These are phyloP conservation scores for Eucalyptus tenuipes DNA, from an alignment of 345 rosid species.

Conservation along the genomic window DNA sequence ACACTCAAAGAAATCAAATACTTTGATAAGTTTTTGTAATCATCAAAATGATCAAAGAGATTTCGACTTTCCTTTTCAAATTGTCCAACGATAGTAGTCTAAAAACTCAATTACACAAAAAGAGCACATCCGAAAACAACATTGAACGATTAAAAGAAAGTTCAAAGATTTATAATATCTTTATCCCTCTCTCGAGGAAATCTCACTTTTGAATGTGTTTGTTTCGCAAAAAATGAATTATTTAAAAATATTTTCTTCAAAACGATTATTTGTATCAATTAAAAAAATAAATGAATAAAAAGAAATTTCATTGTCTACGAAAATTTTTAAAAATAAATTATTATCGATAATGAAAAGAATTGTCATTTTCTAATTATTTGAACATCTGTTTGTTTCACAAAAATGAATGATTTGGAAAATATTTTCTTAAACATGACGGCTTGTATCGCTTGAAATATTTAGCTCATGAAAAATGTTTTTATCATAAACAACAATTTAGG, in stretches of 20 bases:
- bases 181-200: not conserved
- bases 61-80: not conserved
- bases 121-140: not conserved
- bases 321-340: not conserved
- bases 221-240: fast-evolving
- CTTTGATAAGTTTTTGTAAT: not conserved
- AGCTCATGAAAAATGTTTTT: not conserved
- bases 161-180: not conserved
- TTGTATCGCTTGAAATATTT: not conserved
- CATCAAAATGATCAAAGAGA: not conserved
- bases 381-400: fast-evolving
- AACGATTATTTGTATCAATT: fast-evolving
- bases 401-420: not conserved
- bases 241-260: not conserved
- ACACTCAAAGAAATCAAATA: not conserved
- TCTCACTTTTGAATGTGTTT: not conserved
- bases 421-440: not conserved
- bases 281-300: not conserved
- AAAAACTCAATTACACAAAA: not conserved
- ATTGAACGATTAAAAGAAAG: not conserved
- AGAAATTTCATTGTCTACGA: fast-evolving
- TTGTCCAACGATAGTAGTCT: not conserved
- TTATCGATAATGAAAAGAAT: not conserved
- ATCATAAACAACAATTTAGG: not conserved
- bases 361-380: not conserved